These are phyloP conservation scores for Heterobasidion occidentale DNA, from an alignment of 1,284 basidiomycete genomes.

Conservation along the genomic window DNA sequence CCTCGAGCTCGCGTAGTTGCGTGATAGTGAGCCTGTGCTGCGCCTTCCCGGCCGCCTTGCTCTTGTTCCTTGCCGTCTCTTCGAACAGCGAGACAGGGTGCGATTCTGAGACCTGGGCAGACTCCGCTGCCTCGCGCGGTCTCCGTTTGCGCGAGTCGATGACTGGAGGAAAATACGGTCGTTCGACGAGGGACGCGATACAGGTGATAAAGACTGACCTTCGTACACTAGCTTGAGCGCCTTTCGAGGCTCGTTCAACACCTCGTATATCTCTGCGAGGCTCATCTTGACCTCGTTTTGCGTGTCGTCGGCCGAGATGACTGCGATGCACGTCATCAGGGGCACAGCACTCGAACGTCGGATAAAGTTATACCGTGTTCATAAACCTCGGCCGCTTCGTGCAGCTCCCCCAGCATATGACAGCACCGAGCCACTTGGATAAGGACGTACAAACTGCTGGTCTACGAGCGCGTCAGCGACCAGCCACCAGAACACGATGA, in stretches of 20 bases:
- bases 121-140: slow-evolving; percentile 16
- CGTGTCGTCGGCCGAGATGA: slow-evolving; percentile 64
- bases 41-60: slow-evolving; percentile 23
- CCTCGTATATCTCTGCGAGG: slow-evolving; percentile 86
- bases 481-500: neutral
- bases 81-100: slow-evolving; percentile 48
- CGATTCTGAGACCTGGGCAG: slow-evolving; percentile 12
- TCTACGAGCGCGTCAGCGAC: slow-evolving; percentile 30
- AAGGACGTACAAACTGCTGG: slow-evolving; percentile 60
- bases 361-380: slow-evolving; percentile 56
- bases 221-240: slow-evolving; percentile 85
- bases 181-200: neutral
- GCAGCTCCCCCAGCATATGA: slow-evolving; percentile 63
- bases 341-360: neutral
- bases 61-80: slow-evolving; percentile 30
- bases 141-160: slow-evolving; percentile 60
- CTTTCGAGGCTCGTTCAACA: slow-evolving; percentile 69
- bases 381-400: slow-evolving; percentile 77
- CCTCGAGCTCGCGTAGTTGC: slow-evolving; percentile 53
- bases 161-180: slow-evolving; percentile 23
- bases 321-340: slow-evolving; percentile 27
- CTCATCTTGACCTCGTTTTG: slow-evolving; percentile 82
- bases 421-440: slow-evolving; percentile 70
- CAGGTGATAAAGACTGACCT: slow-evolving; percentile 35
- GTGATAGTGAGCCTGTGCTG: slow-evolving; percentile 41